Conservation (phyloP, 2,329 filamentous ascomycete genomes). For the Fusarium dlaminii region DNA sequence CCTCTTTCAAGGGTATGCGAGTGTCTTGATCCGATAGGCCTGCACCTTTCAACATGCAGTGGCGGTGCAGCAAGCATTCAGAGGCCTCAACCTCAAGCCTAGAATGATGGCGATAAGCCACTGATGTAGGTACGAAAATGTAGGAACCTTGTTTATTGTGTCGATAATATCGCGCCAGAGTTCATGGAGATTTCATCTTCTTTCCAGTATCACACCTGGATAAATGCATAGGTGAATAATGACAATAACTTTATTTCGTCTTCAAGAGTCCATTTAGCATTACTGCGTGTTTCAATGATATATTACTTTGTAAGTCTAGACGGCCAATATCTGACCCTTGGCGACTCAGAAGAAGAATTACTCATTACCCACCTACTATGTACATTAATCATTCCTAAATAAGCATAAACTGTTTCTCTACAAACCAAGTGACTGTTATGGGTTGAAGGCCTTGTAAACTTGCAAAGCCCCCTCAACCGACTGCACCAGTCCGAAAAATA, state of each 20-base stretch:
- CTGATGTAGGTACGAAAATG: background rate
- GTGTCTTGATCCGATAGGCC: background rate
- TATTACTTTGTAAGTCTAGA: too few species aligned
- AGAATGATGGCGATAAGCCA: rapidly evolving
- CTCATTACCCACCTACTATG: too few species aligned
- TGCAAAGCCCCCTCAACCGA: background rate
- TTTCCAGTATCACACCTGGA: too few species aligned
- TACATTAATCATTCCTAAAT: too few species aligned
- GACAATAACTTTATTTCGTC: too few species aligned
- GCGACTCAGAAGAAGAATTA: too few species aligned
- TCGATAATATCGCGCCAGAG: background rate
- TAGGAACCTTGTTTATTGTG: background rate
- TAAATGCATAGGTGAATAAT: too few species aligned
- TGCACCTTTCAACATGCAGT: rapidly evolving
- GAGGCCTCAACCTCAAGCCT: rapidly evolving
- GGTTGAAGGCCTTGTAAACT: background rate
- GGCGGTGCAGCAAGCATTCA: background rate
- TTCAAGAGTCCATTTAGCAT: too few species aligned
- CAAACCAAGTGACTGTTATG: background rate
- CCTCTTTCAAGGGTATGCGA: background rate
- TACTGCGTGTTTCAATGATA: too few species aligned
- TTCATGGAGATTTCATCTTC: background rate
- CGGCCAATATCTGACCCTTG: too few species aligned
- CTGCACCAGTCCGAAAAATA: background rate
- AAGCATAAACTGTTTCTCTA: too few species aligned